Evolutionary conservation across 768 basidiomycete species (phyloP), one percentile per base, ranked within the genome.

Genomic region (Pleurotus cornucopiae): DNA sequence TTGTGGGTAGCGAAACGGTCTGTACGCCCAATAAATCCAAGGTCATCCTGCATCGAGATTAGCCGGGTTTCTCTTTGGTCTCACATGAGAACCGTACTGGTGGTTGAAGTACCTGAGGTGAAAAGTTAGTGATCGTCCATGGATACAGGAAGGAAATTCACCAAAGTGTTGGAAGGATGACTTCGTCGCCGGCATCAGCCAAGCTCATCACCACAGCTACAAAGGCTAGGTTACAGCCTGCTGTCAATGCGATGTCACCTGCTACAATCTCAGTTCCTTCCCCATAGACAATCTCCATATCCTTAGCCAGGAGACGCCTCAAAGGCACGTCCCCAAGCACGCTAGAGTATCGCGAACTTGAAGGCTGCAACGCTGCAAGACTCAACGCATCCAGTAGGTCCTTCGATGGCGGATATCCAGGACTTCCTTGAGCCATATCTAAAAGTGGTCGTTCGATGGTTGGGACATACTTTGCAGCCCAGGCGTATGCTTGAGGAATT

Each of bases 201-300:
- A 92, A 61, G 13, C 75, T 75, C 81, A 86, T 85, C 5, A 84
- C 72, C 1, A 76, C 68, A 0, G 82, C 78, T 4, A 84, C 72
- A 60, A 89, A 91, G 5, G 86, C 86, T 69, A 90, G 71, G 63
- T 89, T 89, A 63, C 87, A 88, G 3, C 88, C 88, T 1, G 85
- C 75, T 0, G 87, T 88, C 53, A 89, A 69, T 1, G 80, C 82
- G n/a, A 90, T 68, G 64, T 92, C 88, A 1, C 80, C 74, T 2
- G 68, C 57, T 1, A 64, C 71, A 4, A 90, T 64, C 60, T 86
- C 81, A 5, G 73, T 65, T 1, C 72, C 67, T 0, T 60, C 45
- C 1, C 82, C 82, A 64, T 93, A 93, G 0, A 79, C 70, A 0
- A 57, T 46, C 47, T 75, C 78, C 80, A 89, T 87, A 70, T 91